Conservation (phyloP, 2,329 filamentous ascomycete genomes). For the Ambrosiella cleistominuta region DNA sequence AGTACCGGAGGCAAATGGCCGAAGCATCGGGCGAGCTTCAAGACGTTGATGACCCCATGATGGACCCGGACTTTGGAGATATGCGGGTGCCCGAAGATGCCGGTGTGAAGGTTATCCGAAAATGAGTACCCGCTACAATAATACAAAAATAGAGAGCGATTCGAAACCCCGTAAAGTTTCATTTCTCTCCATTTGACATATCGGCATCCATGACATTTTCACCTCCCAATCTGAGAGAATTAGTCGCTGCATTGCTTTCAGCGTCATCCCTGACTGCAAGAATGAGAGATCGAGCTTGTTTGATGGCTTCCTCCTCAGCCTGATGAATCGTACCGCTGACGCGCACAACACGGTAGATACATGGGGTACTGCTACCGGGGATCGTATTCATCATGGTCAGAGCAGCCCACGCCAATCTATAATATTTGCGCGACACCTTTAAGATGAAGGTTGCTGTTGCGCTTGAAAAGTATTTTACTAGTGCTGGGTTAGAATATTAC, state of each 20-base stretch:
- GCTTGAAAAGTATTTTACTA: constrained; percentile 81
- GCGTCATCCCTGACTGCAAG: constrained; percentile 41
- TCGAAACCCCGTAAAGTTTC: not conserved
- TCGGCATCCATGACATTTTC: constrained; percentile 9
- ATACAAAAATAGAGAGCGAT: not conserved
- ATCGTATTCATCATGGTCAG: constrained; percentile 63
- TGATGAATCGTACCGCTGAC: constrained; percentile 90
- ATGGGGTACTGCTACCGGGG: constrained; percentile 42
- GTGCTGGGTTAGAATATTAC: constrained; percentile 1
- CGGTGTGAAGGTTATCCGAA: constrained; percentile 57
- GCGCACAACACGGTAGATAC: constrained; percentile 67
- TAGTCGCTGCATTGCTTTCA: not conserved
- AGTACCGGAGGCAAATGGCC: constrained; percentile 40
- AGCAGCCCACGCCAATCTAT: constrained; percentile 77
- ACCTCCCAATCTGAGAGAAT: not conserved
- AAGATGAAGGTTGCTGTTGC: constrained; percentile 93
- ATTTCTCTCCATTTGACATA: constrained; percentile 17
- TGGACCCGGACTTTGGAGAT: constrained; percentile 33
- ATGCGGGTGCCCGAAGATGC: constrained; percentile 37
- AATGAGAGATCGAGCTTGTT: constrained; percentile 55
- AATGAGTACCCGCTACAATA: constrained; percentile 17
- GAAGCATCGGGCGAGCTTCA: constrained; percentile 16
- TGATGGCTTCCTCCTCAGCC: constrained; percentile 75
- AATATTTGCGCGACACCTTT: constrained; percentile 63
- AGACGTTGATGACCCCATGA: constrained; percentile 15